These are phyloP conservation scores for Phlyctochytrium bullatum DNA, from an alignment of 192 early-diverging fungal genomes.

Conservation along the genomic window DNA sequence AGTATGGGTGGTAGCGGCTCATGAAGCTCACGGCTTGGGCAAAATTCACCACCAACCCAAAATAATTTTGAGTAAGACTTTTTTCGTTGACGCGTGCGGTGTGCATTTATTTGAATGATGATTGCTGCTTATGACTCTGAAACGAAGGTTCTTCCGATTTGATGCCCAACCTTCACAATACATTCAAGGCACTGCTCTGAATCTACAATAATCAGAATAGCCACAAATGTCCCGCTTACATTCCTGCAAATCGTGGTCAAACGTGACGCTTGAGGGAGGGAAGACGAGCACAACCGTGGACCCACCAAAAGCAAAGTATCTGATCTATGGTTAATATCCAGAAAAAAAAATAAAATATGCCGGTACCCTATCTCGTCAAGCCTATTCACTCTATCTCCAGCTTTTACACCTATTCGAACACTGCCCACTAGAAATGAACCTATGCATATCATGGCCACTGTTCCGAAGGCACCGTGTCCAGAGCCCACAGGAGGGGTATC, in stretches of 20 bases:
- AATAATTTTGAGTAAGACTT: too few species aligned
- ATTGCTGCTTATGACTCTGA: too few species aligned
- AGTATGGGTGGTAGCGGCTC: too few species aligned
- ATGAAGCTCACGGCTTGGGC: too few species aligned
- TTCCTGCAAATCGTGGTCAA: conserved; percentile 68
- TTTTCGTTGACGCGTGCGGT: too few species aligned
- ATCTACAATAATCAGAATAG: conserved; percentile 29
- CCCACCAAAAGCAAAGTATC: conserved; percentile 82
- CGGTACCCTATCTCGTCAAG: conserved; percentile 70
- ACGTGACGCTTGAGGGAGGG: conserved; percentile 55
- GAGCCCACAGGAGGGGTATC: background rate
- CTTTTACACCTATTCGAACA: conserved; percentile 57
- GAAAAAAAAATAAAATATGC: background rate
- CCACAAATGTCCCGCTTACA: background rate
- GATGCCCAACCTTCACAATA: conserved; percentile 51
- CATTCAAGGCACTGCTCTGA: conserved; percentile 67
- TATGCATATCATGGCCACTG: conserved; percentile 65
- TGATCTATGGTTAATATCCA: conserved; percentile 47
- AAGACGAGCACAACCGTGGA: conserved; percentile 72
- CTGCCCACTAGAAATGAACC: conserved; percentile 88
- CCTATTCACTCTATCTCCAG: conserved; percentile 43
- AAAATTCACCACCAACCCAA: too few species aligned
- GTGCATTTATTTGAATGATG: too few species aligned
- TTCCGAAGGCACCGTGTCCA: conserved; percentile 66
- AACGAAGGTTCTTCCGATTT: too few species aligned